phyloP scores from a whole-genome alignment of 257 asterid species.

The Fraxinus americana region DNA sequence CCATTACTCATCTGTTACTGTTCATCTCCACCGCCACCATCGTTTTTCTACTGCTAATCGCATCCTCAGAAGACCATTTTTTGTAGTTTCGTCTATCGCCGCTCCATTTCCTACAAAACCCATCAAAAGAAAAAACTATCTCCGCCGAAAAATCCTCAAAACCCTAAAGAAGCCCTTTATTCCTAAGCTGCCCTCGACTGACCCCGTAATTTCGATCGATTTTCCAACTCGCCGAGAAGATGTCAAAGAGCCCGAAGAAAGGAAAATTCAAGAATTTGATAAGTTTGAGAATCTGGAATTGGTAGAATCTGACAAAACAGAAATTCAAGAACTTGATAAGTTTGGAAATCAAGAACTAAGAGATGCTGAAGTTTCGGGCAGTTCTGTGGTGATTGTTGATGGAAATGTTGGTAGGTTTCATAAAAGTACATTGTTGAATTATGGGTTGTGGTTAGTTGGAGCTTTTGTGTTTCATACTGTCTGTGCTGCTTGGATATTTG shows the following conservation, averaged over 20 bases:
- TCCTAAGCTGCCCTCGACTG: slow-evolving; percentile 36
- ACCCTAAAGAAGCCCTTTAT: slow-evolving; percentile 47
- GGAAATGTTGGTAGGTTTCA: slow-evolving; percentile 32
- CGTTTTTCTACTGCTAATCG: no score
- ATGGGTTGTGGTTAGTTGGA: slow-evolving; percentile 66
- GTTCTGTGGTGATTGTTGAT: slow-evolving; percentile 29
- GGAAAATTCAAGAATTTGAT: not conserved
- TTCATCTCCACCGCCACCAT: no score
- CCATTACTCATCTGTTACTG: no score
- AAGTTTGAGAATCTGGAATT: slow-evolving; percentile 32
- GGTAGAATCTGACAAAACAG: slow-evolving; percentile 34
- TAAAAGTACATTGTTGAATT: slow-evolving; percentile 41
- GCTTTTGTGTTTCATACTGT: slow-evolving; percentile 68
- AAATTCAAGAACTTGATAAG: slow-evolving; percentile 11
- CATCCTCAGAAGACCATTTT: slow-evolving; percentile 24
- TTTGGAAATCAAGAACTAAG: slow-evolving; percentile 24
- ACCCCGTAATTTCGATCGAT: slow-evolving; percentile 36
- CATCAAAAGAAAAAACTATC: slow-evolving; percentile 66
- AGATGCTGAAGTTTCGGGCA: slow-evolving; percentile 37
- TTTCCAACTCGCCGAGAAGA: slow-evolving; percentile 28
- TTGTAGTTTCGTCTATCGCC: slow-evolving; percentile 30
- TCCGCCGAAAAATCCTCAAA: slow-evolving; percentile 77
- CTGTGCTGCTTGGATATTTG: slow-evolving; percentile 59
- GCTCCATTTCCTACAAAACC: slow-evolving; percentile 42
- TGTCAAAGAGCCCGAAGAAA: slow-evolving; percentile 25